phyloP scores from a whole-genome alignment of 768 basidiomycete genomes.

The Boletus huronensis region DNA sequence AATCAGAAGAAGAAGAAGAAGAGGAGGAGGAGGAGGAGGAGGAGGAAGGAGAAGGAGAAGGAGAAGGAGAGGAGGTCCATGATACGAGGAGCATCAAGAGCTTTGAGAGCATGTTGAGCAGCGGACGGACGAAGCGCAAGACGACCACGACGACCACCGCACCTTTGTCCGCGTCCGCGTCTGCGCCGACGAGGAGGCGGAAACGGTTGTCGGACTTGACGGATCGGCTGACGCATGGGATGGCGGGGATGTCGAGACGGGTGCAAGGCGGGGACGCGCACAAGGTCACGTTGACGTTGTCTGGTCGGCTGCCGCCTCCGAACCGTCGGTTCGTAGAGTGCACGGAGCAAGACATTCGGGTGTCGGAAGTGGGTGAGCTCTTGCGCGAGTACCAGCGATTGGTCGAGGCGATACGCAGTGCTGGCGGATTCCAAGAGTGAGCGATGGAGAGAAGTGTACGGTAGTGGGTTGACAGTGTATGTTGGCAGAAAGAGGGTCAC shows the following conservation, averaged over 20 bases:
- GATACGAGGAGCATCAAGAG: conserved; percentile 79
- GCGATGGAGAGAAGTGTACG: background rate
- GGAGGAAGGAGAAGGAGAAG: conserved; percentile 27
- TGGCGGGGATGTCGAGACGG: conserved; percentile 56
- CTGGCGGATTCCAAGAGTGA: conserved; percentile 42
- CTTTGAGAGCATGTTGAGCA: conserved; percentile 81
- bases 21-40: conserved; percentile 30
- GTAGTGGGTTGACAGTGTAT: background rate
- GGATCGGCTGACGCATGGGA: conserved; percentile 70
- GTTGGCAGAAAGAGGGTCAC: background rate
- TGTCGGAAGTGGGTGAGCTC: conserved; percentile 79
- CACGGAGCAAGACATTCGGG: conserved; percentile 67
- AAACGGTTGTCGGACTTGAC: conserved; percentile 49
- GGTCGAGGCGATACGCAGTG: conserved; percentile 60
- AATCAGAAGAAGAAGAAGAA: conserved; percentile 24
- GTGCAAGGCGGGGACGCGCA: conserved; percentile 29
- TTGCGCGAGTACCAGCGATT: conserved; percentile 78
- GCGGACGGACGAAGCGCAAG: conserved; percentile 23
- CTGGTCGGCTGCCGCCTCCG: conserved; percentile 54
- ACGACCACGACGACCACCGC: background rate
- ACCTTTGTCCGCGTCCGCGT: background rate
- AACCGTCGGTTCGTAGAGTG: conserved; percentile 70
- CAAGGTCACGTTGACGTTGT: conserved; percentile 38
- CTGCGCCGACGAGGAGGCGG: conserved; percentile 44
- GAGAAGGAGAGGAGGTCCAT: conserved; percentile 31